Conservation (phyloP, 768 basidiomycete species). For the Naematelia encephala region DNA sequence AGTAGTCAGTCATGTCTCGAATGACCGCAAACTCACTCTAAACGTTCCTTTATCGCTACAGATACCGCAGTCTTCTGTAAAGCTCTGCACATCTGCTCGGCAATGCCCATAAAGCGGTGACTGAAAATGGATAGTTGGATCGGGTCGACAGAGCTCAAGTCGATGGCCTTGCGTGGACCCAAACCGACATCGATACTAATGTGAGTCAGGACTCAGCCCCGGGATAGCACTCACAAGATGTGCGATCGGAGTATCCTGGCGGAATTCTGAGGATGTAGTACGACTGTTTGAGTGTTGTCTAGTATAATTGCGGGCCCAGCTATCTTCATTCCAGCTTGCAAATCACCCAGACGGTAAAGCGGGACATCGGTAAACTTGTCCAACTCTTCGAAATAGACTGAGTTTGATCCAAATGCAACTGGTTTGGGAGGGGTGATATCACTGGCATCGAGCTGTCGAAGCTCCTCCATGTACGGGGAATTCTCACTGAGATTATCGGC, state of each 20-base stretch:
- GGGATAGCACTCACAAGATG: conserved; percentile 18
- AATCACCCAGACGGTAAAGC: conserved; percentile 23
- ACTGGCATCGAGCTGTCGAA: conserved; percentile 17
- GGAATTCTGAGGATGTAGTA: conserved; percentile 22
- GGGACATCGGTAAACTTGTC: conserved; percentile 23
- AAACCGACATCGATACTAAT: conserved; percentile 38
- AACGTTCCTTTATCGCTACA: conserved; percentile 14
- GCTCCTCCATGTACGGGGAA: conserved; percentile 24
- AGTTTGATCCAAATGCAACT: conserved; percentile 17
- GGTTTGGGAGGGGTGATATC: conserved; percentile 3
- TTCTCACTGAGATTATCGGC: conserved; percentile 18
- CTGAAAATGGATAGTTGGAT: conserved; percentile 20
- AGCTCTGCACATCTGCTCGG: conserved; percentile 26
- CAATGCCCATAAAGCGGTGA: conserved; percentile 23
- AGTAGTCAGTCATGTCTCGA: conserved; percentile 2
- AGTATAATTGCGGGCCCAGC: conserved; percentile 1
- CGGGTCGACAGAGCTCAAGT: conserved; percentile 21
- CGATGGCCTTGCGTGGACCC: conserved; percentile 29
- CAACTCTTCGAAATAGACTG: conserved; percentile 34
- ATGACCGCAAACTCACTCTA: conserved; percentile 4
- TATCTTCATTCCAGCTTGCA: conserved; percentile 25
- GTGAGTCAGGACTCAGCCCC: neutral
- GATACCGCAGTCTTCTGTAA: conserved; percentile 24
- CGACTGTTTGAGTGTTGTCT: conserved; percentile 1
- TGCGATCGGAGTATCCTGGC: conserved; percentile 29